phyloP scores from a whole-genome alignment of 805 yeast genomes.

The Candida stauntonica region DNA sequence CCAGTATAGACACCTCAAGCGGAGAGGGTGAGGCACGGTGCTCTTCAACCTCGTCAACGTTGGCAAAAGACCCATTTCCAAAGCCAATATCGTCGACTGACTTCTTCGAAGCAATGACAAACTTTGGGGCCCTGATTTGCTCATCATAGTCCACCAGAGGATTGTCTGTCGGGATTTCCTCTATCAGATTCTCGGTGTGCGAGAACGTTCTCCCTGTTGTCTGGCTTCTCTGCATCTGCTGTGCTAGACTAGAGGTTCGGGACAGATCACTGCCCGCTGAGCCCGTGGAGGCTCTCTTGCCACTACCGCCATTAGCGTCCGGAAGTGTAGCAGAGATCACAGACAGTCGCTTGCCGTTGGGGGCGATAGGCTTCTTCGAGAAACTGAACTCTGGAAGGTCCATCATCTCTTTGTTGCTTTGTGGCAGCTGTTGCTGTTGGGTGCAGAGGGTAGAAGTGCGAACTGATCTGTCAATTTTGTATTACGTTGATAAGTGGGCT shows the following conservation, averaged over 20 bases:
- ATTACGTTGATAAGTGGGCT: too few species aligned
- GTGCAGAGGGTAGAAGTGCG: too few species aligned
- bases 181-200: conserved; percentile 5
- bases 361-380: conserved; percentile 25
- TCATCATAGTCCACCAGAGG: conserved; percentile 27
- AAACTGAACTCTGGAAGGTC: conserved; percentile 20
- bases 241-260: conserved; percentile 3
- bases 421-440: not conserved
- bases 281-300: conserved; percentile 9
- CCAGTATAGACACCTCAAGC: not conserved
- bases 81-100: conserved; percentile 16
- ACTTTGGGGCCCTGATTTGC: conserved; percentile 29
- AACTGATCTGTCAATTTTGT: too few species aligned
- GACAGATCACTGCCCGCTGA: conserved; percentile 6
- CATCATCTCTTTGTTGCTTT: conserved; percentile 1
- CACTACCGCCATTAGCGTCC: conserved; percentile 1
- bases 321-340: conserved; percentile 25
- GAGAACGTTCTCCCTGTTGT: conserved; percentile 6
- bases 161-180: conserved; percentile 21
- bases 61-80: not conserved
- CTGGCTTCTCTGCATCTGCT: conserved; percentile 4
- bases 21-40: too few species aligned
- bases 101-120: conserved; percentile 13
- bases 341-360: conserved; percentile 14
- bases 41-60: not conserved